Base-by-base conservation (phyloP, 2,329 filamentous ascomycete species). In the Fusarium armeniacum region DNA sequence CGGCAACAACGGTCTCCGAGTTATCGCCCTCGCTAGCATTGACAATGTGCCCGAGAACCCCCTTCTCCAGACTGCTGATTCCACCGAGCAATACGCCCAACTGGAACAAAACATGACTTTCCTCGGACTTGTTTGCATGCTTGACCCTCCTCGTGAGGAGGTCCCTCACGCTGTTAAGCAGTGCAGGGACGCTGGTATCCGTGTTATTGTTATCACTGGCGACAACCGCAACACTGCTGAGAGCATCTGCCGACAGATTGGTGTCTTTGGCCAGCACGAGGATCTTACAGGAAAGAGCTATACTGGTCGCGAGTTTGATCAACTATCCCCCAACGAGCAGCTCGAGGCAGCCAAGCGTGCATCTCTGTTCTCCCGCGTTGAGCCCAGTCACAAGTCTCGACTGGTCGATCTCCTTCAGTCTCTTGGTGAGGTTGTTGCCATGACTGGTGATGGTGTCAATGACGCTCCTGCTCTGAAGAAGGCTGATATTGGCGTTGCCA, bases 361-460 rank as follows among this genome's bases (percentile, higher is more conserved):
- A 3, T 97, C 92, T 50, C 86, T 99, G 33, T 99, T 99, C 84
- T 99, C 96, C 36, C 92, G 96, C 69, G 97, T 97, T 26, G 96
- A 99, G 81, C 96, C 96, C 53, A 89, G 87, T 51, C 96, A 99
- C 87, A 99, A 99, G 87, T 97, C 93, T n/a, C 96, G 93, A 82
- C 89, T 99, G 46, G 95, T 99, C 49, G 96, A 99, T 79, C 90
- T 99, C 45, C 91, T 99, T 46, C 97, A 99, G 80, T 93, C 93
- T 62, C 86, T 93, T 52, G 93, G 93, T 65, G 93, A 99, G 79
- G 96, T 99, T 44, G 97, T 99, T 69, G 96, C 96, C 72, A 99
- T 99, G 96, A 99, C 96, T 73, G 96, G 96, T 76, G 96, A 99
- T 77, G 96, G 96, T 81, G 96, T 99, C 80, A 99, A 99, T 77